Conservation (phyloP, 805 yeast genomes). For the Wickerhamomyces silvicola region DNA sequence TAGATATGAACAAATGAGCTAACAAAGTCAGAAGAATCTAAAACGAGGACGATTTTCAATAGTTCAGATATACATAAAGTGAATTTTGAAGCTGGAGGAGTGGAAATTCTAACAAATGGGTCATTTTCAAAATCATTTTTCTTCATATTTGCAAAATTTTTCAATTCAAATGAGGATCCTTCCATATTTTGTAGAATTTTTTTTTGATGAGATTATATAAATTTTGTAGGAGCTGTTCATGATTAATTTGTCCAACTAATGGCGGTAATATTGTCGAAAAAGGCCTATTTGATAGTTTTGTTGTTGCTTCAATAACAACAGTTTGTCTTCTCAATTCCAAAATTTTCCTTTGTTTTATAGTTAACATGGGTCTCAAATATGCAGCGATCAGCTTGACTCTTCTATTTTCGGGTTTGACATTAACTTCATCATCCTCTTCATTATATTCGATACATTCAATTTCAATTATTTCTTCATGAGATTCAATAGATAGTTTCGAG, state of each 20-base stretch:
- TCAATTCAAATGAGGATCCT: constrained; percentile 9
- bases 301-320: constrained; percentile 7
- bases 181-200: constrained; percentile 7
- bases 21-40: constrained; percentile 19
- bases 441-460: constrained; percentile 52
- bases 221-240: constrained; percentile 35
- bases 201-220: constrained; percentile 9
- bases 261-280: constrained; percentile 48
- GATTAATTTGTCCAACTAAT: constrained; percentile 51
- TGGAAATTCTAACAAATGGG: constrained; percentile 14
- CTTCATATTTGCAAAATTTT: constrained; percentile 12
- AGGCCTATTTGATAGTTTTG: constrained; percentile 23
- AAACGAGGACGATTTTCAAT: constrained; percentile 7
- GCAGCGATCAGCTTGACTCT: constrained; percentile 30
- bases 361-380: constrained; percentile 28
- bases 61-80: constrained; percentile 18
- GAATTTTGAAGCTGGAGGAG: constrained; percentile 25
- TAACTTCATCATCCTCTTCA: constrained; percentile 27
- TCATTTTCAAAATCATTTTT: constrained; percentile 8
- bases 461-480: constrained; percentile 62
- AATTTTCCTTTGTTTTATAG: constrained; percentile 33
- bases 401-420: constrained; percentile 31
- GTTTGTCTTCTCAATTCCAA: constrained; percentile 21
- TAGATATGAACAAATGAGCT: constrained; percentile 12
- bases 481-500: constrained; percentile 58